Base-by-base conservation (phyloP, 2,329 filamentous ascomycete genomes). In the Arthrobotrys sinensis region DNA sequence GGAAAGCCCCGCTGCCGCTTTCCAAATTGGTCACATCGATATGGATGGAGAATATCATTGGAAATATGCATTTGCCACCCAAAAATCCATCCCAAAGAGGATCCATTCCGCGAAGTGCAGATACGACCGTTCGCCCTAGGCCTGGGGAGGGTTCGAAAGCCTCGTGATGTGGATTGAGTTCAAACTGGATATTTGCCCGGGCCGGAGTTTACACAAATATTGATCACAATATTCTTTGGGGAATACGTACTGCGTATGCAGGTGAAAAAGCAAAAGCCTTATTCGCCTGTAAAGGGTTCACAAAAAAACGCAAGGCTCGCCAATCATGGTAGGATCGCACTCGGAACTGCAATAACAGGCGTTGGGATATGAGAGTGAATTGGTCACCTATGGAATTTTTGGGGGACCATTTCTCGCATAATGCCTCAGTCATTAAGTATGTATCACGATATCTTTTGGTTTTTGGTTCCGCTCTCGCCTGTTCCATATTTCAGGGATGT, bases 241-340 rank as follows among this genome's bases (percentile, higher is more conserved):
- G n/a, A n/a, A n/a, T n/a, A n/a, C n/a, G 7, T 28, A 43, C 14
- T 28, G 43, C 24, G 24, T 10, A 65, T 38, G 40, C 62, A 28
- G 28, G 62, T 38, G 16, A 50, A 40, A 65, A 65, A 21, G 34
- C 46, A 55, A 71, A 36, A 32, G 12, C 3, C 12, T 40, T 11
- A 43, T 40, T 45, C 36, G 46, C 6, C 24, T 45, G 40, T 16
- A 48, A 45, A 55, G 24, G 34, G 19, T 4, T 34, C 32, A 28
- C 2, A 71, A 63, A 43, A 43, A 32, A 50, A 53, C 53, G 64
- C 55, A 50, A 60, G 19, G 40, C 48, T 66, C 57, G 28, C 72
- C 66, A 77, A 77, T 70, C 48, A 70, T 28, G 21, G 14, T 43
- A 24, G 55, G 50, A 72, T 78, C 75, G 75, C 75, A 78, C 67